These are phyloP conservation scores for Daldinia bambusicola DNA, from an alignment of 495 filamentous ascomycete genomes.

Conservation along the genomic window DNA sequence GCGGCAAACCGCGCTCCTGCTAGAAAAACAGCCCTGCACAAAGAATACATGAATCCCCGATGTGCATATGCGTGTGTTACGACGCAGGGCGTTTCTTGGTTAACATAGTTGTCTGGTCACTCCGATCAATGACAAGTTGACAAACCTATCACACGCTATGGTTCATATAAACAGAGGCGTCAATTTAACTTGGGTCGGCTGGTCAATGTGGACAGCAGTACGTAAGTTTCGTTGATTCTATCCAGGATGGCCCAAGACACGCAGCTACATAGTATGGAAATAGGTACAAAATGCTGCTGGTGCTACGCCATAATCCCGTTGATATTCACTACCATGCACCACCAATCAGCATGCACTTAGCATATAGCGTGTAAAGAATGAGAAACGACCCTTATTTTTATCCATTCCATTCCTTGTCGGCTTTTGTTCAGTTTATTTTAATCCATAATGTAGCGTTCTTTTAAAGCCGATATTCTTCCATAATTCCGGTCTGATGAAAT, in stretches of 20 bases:
- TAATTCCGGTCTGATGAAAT: neutral
- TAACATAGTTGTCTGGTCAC: conserved; percentile 11
- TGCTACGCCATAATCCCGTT: conserved; percentile 4
- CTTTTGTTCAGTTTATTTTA: neutral
- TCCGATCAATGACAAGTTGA: neutral
- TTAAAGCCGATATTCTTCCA: neutral
- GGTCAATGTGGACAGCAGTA: conserved; percentile 5
- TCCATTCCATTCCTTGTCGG: neutral
- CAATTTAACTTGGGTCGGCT: conserved; percentile 17
- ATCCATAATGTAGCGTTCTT: no score
- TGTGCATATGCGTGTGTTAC: conserved; percentile 31
- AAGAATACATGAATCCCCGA: conserved; percentile 15
- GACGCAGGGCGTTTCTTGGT: conserved; percentile 29
- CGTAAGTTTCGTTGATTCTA: conserved; percentile 19
- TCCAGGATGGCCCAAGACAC: conserved; percentile 14
- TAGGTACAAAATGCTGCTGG: neutral
- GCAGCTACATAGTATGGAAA: neutral
- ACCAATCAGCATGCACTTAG: conserved; percentile 20
- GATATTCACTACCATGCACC: conserved; percentile 17
- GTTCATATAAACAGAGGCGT: conserved; percentile 25
- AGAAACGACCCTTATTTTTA: neutral
- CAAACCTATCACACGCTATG: neutral
- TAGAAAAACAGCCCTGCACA: conserved; percentile 10
- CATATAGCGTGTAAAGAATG: conserved; percentile 23
- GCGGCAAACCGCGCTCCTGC: conserved; percentile 21